A percentile compares a stretch with the other conserved stretches of the same genome.
phyloP scores from a whole-genome alignment of 1,139 yeast genomes.

The Saccharomyces hybrid region DNA sequence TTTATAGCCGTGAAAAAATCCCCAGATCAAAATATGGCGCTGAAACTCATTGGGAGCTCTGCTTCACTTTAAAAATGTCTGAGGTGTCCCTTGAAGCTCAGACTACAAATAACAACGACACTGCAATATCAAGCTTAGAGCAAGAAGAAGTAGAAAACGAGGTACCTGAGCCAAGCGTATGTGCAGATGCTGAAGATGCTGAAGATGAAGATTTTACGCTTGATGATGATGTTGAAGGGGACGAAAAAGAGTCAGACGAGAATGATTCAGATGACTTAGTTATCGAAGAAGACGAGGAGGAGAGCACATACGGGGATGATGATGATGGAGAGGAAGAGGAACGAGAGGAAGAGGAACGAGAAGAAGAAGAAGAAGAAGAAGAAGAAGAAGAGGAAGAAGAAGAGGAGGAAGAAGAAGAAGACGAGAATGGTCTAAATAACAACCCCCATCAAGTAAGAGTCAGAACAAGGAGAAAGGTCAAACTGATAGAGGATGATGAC shows the following conservation, averaged over 20 bases:
- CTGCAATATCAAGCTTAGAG: not conserved
- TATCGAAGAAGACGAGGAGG: not conserved
- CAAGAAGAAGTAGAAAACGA: not conserved
- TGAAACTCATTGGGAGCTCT: not conserved
- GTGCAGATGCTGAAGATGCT: not conserved
- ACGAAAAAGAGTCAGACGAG: not conserved
- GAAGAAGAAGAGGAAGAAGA: conserved; percentile 7
- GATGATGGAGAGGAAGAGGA: conserved; percentile 16
- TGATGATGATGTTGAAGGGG: not conserved
- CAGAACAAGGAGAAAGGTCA: not conserved
- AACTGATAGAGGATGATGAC: not conserved
- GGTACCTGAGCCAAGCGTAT: not conserved
- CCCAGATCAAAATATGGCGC: not conserved
- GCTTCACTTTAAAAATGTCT: not conserved
- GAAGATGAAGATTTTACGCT: not conserved
- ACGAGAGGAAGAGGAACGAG: conserved; percentile 9
- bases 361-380: conserved; percentile 11
- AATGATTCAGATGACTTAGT: not conserved
- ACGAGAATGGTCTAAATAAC: not conserved
- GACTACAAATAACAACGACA: not conserved
- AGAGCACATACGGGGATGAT: conserved; percentile 9
- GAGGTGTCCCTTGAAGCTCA: not conserved
- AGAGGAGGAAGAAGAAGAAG: conserved; percentile 3
- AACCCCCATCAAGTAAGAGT: not conserved
- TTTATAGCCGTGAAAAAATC: not conserved